Percentiles rank a stretch among this genome's conserved stretches.
phyloP scores from a whole-genome alignment of 176 grass and related monocot genomes.

The Areca catechu region DNA sequence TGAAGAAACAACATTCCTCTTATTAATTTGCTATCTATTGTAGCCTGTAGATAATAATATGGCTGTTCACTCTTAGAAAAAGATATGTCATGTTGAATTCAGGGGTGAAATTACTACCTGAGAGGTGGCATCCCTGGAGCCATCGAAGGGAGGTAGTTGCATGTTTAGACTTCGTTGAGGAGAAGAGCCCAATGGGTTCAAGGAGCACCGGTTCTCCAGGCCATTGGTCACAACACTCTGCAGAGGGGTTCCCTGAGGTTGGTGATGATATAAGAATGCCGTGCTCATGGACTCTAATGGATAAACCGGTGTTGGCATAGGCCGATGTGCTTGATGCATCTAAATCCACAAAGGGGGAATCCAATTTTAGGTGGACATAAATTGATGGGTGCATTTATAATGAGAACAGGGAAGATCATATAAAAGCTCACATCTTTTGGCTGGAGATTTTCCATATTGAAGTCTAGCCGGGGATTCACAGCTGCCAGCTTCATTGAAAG shows the following conservation, averaged over 20 bases:
- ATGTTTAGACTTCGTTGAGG: conserved; percentile 1
- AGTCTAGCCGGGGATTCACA: conserved; percentile 31
- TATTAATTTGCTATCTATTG: background rate
- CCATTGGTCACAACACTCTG: conserved; percentile 8
- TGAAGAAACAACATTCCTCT: conserved; percentile 8
- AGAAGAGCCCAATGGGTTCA: conserved; percentile 2
- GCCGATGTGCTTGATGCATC: conserved; percentile 11
- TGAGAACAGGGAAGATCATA: too few relatives aligned
- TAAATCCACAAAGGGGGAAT: conserved; percentile 12
- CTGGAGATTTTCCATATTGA: conserved; percentile 28
- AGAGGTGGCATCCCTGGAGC: conserved; percentile 15
- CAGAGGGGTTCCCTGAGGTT: conserved; percentile 19
- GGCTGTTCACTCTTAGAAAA: too few relatives aligned
- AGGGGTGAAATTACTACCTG: conserved; percentile 23
- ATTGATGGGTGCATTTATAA: too few relatives aligned
- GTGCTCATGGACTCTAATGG: conserved; percentile 1
- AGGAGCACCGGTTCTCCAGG: background rate
- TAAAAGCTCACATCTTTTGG: conserved; percentile 36
- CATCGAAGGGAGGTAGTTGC: conserved; percentile 17
- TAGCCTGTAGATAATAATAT: too few relatives aligned
- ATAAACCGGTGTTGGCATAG: conserved; percentile 8
- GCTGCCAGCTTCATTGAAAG: conserved; percentile 66
- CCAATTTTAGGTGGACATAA: background rate
- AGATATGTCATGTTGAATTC: too few relatives aligned
- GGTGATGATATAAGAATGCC: conserved; percentile 22